Conservation (phyloP, 2,329 filamentous ascomycete genomes). For the Fusarium palustre region DNA sequence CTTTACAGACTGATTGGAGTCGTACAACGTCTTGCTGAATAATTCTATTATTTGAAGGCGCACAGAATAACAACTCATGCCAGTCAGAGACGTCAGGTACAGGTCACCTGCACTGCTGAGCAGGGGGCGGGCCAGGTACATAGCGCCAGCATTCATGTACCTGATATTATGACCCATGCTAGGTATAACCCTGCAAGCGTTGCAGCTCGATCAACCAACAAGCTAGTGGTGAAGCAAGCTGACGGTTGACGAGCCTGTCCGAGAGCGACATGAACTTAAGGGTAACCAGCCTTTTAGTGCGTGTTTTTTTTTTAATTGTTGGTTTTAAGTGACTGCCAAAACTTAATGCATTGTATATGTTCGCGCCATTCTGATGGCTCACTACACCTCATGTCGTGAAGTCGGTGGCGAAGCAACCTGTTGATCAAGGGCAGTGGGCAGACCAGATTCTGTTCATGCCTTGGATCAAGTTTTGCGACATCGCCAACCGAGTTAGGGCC, state of each 20-base stretch:
- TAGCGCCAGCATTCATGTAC: conserved; percentile 47
- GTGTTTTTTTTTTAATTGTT: conserved; percentile 19
- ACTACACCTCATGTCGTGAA: neutral
- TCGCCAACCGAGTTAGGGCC: conserved; percentile 40
- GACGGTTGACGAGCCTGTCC: conserved; percentile 23
- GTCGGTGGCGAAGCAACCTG: neutral
- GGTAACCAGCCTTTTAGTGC: neutral
- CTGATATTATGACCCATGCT: conserved; percentile 46
- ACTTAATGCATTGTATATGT: neutral
- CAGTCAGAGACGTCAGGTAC: conserved; percentile 52
- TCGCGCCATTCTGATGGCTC: neutral
- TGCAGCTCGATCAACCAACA: conserved; percentile 39
- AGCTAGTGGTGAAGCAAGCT: conserved; percentile 32
- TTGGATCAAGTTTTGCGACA: conserved; percentile 28
- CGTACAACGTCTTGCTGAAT: conserved; percentile 33
- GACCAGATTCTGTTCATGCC: conserved; percentile 17
- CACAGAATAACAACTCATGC: conserved; percentile 29
- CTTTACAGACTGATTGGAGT: conserved; percentile 23
- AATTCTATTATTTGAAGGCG: conserved; percentile 24
- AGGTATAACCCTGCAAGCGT: conserved; percentile 40
- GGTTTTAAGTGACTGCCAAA: neutral
- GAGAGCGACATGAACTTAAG: conserved; percentile 8
- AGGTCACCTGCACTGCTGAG: conserved; percentile 53
- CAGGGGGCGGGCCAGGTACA: conserved; percentile 52
- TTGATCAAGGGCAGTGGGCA: conserved; percentile 13